Conservation (phyloP, 2,329 filamentous ascomycete species). For the Fusarium robinianum region DNA sequence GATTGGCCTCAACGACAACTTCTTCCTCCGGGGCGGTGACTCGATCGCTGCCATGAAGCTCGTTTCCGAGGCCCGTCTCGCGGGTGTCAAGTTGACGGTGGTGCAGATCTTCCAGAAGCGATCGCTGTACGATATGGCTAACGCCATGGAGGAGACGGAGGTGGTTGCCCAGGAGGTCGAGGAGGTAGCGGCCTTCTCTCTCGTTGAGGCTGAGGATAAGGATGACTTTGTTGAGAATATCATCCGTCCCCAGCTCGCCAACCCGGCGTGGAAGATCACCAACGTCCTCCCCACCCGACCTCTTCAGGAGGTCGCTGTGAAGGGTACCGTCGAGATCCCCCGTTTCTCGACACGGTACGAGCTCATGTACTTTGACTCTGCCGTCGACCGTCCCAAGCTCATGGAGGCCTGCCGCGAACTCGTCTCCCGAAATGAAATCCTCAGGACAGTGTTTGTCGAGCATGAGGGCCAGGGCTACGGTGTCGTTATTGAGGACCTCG, state of each 20-base stretch:
- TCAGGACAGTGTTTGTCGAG: conserved; percentile 67
- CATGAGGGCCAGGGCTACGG: conserved; percentile 55
- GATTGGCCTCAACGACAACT: conserved; percentile 60
- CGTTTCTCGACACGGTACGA: conserved; percentile 68
- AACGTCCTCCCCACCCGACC: conserved; percentile 63
- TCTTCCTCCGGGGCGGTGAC: conserved; percentile 64
- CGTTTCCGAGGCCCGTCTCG: conserved; percentile 57
- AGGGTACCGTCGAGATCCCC: conserved; percentile 59
- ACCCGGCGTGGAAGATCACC: conserved; percentile 54
- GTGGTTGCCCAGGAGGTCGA: conserved; percentile 23
- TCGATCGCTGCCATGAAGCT: conserved; percentile 66
- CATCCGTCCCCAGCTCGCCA: conserved; percentile 56
- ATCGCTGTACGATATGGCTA: conserved; percentile 58
- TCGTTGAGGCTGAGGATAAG: conserved; percentile 48
- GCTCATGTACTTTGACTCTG: conserved; percentile 62
- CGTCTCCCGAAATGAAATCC: conserved; percentile 64
- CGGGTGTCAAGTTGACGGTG: conserved; percentile 56
- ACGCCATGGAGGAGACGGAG: conserved; percentile 47
- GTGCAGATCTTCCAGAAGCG: conserved; percentile 58
- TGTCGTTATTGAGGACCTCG: conserved; percentile 61
- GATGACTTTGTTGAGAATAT: conserved; percentile 51
- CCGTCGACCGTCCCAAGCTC: conserved; percentile 54
- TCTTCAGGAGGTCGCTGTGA: conserved; percentile 62
- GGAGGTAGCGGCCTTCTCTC: conserved; percentile 54
- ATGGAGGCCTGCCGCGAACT: conserved; percentile 57